These are phyloP conservation scores for barrel medic (Medicago truncatula) DNA, from an alignment of 306 rosid species.

Conservation along the genomic window DNA sequence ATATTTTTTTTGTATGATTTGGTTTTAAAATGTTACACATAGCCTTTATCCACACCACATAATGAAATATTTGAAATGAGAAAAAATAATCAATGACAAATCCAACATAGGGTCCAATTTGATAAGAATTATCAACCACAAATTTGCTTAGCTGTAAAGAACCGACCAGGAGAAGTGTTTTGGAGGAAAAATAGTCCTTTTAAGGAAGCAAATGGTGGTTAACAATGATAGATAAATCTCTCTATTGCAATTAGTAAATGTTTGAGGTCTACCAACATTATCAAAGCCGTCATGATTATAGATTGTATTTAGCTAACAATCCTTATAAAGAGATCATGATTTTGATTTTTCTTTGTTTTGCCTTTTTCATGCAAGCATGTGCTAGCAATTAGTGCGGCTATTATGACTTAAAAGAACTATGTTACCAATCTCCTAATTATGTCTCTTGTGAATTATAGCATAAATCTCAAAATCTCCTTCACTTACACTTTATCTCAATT, in stretches of 20 bases:
- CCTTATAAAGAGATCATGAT: constrained; percentile 46
- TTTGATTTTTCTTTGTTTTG: constrained; percentile 33
- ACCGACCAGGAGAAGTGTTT: constrained; percentile 52
- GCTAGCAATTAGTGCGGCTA: constrained; percentile 57
- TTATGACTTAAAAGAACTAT: constrained; percentile 53
- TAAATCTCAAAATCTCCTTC: constrained; percentile 32
- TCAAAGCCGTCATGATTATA: constrained; percentile 48
- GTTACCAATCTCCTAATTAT: constrained; percentile 53
- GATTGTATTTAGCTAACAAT: constrained; percentile 49
- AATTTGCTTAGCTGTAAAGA: constrained; percentile 45
- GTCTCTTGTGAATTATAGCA: constrained; percentile 42
- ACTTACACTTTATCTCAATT: constrained; percentile 5
- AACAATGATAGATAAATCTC: constrained; percentile 23
- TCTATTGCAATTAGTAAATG: constrained; percentile 46
- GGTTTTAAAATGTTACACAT: not conserved
- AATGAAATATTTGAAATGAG: constrained; percentile 28
- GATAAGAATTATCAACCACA: constrained; percentile 29
- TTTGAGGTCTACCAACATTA: constrained; percentile 70
- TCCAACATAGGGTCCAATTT: constrained; percentile 4
- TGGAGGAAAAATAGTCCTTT: constrained; percentile 50
- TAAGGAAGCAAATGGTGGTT: constrained; percentile 72
- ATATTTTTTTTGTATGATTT: not conserved
- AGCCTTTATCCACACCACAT: not conserved
- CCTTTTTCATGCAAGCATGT: constrained; percentile 71
- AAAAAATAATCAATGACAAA: constrained; percentile 16